Evolutionary conservation across 495 filamentous ascomycete species (phyloP).

Genomic region (Penicillium arizonense): DNA sequence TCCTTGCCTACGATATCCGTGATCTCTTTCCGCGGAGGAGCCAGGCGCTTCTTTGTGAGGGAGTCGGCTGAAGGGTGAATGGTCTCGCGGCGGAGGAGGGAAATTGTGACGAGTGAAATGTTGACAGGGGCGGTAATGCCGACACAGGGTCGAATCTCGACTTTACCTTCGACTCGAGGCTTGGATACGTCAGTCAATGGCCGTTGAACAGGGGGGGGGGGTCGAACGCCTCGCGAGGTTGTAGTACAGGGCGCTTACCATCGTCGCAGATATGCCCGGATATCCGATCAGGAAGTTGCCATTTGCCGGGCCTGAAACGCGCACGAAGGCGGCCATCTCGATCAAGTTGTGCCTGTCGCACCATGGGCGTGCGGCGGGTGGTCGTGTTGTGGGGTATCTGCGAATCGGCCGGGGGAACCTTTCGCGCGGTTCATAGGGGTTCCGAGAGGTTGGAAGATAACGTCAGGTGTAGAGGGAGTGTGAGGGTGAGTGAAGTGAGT

Average conservation of each 20-base stretch:
- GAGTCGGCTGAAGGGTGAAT: conserved; percentile 96
- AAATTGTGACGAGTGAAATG: conserved; percentile 92
- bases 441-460: neutral
- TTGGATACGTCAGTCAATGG: conserved; percentile 30
- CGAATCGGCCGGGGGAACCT: conserved; percentile 25
- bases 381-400: conserved; percentile 31
- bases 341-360: conserved; percentile 38
- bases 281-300: conserved; percentile 96
- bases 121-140: conserved; percentile 85
- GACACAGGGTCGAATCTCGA: conserved; percentile 85
- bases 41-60: conserved; percentile 85
- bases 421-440: conserved; percentile 36
- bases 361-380: conserved; percentile 42
- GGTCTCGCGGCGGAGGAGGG: conserved; percentile 86
- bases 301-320: conserved; percentile 96
- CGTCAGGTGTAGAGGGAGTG: neutral
- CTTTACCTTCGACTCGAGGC: conserved; percentile 96
- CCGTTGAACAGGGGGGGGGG: neutral
- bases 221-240: neutral
- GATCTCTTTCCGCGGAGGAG: conserved; percentile 87
- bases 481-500: conserved; percentile 4
- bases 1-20: conserved; percentile 93
- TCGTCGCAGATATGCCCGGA: conserved; percentile 94
- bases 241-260: conserved; percentile 58
- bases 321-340: conserved; percentile 85